Percentiles rank a stretch among this genome's conserved stretches.
Conservation (phyloP, 2,329 filamentous ascomycete species). For the Hypoxylon sp. region DNA sequence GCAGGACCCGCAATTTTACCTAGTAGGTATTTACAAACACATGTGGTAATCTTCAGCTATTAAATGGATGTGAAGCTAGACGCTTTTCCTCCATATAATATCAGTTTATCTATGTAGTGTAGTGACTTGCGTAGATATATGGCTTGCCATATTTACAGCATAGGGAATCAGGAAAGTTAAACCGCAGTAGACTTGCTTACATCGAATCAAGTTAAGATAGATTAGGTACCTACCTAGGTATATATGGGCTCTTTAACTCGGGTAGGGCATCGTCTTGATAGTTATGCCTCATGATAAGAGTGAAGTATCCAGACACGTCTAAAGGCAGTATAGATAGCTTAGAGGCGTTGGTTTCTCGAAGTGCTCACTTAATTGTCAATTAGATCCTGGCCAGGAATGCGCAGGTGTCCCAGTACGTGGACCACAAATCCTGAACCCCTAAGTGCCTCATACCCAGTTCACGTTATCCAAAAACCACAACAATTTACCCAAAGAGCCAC, state of each 20-base stretch:
- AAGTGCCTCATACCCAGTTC: conserved; percentile 11
- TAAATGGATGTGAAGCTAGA: conserved; percentile 12
- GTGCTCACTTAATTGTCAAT: conserved; percentile 41
- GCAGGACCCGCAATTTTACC: conserved; percentile 11
- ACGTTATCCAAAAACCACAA: conserved; percentile 23
- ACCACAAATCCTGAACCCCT: conserved; percentile 35
- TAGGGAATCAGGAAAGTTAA: not conserved
- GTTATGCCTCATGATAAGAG: not conserved
- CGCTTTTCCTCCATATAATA: not conserved
- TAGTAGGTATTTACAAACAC: too few species aligned
- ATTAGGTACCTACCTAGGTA: not conserved
- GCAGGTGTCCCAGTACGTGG: conserved; percentile 25
- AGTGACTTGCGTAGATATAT: not conserved
- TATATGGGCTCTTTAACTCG: not conserved
- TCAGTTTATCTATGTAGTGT: conserved; percentile 19
- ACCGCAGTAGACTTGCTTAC: not conserved
- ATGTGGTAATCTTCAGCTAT: conserved; percentile 11
- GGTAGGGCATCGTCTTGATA: not conserved
- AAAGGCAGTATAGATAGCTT: conserved; percentile 20
- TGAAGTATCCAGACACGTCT: conserved; percentile 6
- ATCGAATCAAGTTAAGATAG: not conserved
- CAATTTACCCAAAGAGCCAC: conserved; percentile 40
- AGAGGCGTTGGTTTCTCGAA: conserved; percentile 16
- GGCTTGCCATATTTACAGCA: not conserved
- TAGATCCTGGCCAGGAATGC: conserved; percentile 41